Evolutionary conservation across 345 rosid genomes (phyloP).

Genomic region (Noccaea bulbosa): DNA sequence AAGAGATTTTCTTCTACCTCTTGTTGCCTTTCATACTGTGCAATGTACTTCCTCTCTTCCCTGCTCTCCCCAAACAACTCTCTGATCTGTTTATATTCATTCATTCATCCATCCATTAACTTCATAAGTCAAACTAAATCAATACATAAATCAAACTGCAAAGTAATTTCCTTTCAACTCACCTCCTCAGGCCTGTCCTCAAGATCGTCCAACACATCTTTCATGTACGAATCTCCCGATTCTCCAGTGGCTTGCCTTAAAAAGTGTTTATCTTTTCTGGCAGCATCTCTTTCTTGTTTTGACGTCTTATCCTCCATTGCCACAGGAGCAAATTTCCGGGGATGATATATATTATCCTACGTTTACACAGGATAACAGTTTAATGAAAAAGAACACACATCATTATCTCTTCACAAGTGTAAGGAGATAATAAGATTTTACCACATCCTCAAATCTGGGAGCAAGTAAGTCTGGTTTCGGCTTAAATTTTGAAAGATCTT

Average conservation of each 20-base stretch:
- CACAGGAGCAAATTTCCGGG: constrained; percentile 79
- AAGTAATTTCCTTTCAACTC: constrained; percentile 18
- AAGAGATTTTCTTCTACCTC: constrained; percentile 80
- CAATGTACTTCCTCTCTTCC: constrained; percentile 62
- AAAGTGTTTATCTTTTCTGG: constrained; percentile 70
- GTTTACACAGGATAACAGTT: constrained; percentile 38
- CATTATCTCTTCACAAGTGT: constrained; percentile 7
- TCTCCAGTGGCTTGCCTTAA: constrained; percentile 55
- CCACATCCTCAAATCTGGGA: constrained; percentile 50
- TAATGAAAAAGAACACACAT: constrained; percentile 19
- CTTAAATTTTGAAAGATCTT: constrained; percentile 69
- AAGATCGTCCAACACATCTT: constrained; percentile 73
- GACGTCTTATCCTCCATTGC: constrained; percentile 79
- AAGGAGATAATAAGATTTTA: background rate
- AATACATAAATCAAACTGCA: constrained; percentile 13
- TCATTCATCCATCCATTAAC: constrained; percentile 39
- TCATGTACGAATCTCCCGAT: constrained; percentile 59
- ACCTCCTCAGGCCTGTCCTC: constrained; percentile 95
- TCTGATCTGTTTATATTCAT: constrained; percentile 53
- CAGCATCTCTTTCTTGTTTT: constrained; percentile 67
- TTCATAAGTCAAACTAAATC: constrained; percentile 3
- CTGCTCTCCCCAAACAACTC: constrained; percentile 69
- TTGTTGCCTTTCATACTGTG: constrained; percentile 68
- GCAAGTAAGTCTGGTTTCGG: constrained; percentile 88
- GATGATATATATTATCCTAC: constrained; percentile 68